Conservation (phyloP, 164 flowering plant genomes). For the Nymphaea thermarum region DNA sequence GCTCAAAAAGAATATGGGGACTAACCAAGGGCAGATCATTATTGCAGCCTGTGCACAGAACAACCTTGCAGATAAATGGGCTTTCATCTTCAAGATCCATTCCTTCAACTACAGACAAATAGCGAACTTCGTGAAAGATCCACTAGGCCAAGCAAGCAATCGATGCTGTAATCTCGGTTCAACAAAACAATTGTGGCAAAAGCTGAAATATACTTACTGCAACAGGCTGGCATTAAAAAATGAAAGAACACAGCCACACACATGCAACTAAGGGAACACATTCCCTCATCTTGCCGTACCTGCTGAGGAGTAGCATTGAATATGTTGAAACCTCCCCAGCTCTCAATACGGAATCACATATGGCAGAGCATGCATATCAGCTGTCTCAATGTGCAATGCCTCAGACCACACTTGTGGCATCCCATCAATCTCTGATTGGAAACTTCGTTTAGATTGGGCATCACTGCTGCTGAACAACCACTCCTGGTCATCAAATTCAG, state of each 20-base stretch:
- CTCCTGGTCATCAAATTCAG: conserved; percentile 48
- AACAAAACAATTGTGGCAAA: not conserved
- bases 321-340: not conserved
- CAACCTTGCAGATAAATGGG: not conserved
- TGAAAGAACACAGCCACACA: no score
- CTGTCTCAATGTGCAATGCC: conserved; percentile 42
- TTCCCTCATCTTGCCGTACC: not conserved
- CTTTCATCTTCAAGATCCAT: not conserved
- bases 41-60: not conserved
- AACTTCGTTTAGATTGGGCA: conserved; percentile 17
- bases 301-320: not conserved
- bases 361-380: conserved; percentile 64
- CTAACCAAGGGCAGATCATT: not conserved
- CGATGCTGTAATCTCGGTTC: not conserved
- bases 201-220: not conserved
- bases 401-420: conserved; percentile 52
- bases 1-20: conserved; percentile 14
- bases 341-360: conserved; percentile 71
- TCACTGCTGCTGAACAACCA: conserved; percentile 36
- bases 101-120: no score
- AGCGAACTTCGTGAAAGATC: no score
- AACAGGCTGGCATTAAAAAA: no score
- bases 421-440: conserved; percentile 11
- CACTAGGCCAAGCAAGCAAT: no score
- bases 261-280: not conserved